Evolutionary conservation across 2,329 filamentous ascomycete species (phyloP).

Genomic region (Ophiocordyceps unilateralis): DNA sequence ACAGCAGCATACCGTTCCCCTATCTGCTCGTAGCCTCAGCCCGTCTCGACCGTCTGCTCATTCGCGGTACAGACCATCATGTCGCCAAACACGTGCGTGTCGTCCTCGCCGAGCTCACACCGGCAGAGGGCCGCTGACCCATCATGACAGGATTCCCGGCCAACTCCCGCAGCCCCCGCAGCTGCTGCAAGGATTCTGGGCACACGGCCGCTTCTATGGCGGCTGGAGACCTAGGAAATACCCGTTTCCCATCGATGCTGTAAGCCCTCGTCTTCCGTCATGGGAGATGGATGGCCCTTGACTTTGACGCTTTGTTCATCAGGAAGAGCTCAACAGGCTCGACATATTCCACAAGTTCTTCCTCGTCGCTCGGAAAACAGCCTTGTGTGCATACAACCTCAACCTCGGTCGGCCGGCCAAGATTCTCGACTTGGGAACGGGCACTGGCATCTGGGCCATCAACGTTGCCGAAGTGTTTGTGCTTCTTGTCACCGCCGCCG

Average conservation of each 20-base stretch:
- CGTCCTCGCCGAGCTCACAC: not conserved
- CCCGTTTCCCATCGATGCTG: slow-evolving; percentile 62
- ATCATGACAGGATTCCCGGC: not conserved
- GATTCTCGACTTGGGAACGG: slow-evolving; percentile 58
- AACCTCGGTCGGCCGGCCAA: slow-evolving; percentile 9
- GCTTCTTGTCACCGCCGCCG: not conserved
- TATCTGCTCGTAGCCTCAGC: too few species aligned
- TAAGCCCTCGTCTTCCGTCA: slow-evolving; percentile 14
- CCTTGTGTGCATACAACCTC: slow-evolving; percentile 8
- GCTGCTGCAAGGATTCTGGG: slow-evolving; percentile 18
- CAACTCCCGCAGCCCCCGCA: not conserved
- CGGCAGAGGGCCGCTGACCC: not conserved
- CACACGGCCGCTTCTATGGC: slow-evolving; percentile 56
- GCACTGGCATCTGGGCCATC: slow-evolving; percentile 83
- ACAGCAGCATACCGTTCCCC: too few species aligned
- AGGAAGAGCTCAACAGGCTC: slow-evolving; percentile 59
- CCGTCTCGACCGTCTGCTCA: too few species aligned
- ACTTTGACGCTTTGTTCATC: not conserved
- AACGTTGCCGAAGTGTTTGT: slow-evolving; percentile 58
- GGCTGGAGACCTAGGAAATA: slow-evolving; percentile 52
- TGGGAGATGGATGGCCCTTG: not conserved
- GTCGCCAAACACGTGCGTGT: slow-evolving; percentile 1
- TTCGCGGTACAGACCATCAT: not conserved
- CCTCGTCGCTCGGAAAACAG: slow-evolving; percentile 39
- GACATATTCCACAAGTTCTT: slow-evolving; percentile 74